Evolutionary conservation across 225 moss, liverwort and hornwort species (phyloP), one percentile per base, ranked within the genome.

Genomic region (Pseudisothecium myosuroides): DNA sequence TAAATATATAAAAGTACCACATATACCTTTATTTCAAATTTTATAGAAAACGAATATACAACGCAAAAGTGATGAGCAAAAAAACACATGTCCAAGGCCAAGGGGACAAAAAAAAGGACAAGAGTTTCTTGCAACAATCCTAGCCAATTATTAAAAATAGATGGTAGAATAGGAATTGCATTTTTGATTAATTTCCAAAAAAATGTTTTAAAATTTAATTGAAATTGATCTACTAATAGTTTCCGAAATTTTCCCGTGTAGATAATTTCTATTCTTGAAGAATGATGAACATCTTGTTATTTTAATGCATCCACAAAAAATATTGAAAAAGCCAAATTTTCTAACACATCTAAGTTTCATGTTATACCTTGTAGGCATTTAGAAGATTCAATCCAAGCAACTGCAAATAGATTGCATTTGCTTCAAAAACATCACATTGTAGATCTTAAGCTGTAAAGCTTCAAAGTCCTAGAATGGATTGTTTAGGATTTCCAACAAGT

Each of bases 191-290:
- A 22, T 22, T 4, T n/a, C 1, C 7, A n/a, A 22, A 68, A 68
- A 66, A 68, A n/a, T 4, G 0, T 23, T 68, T 39, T 12, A 68
- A 23, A 68, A 4, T 23, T 41, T 41, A 41, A 41, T 41, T 71
- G 3, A 41, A 71, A 19, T 71, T 26, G 7, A 14, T 14, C 5
- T 39, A 39, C 4, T 8, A 24, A n/a, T 69, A 41, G 4, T 24
- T 69, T 41, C 0, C 1, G 41, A 13, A 39, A 0, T 69, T 39
- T 69, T 7, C 13, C 7, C 0, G 8, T n/a, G 22, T 20, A 37
- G 20, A 37, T 37, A 3, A 67, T 22, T n/a, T n/a, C 7, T 22
- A 68, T 39, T 71, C 14, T 41, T 26, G 5, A 71, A 41, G 41
- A n/a, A n/a, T n/a, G n/a, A 0, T 26, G 1, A 41, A 71, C 5